A percentile compares a stretch with the other conserved stretches of the same genome.
phyloP scores from a whole-genome alignment of 139 green algal species.

The Parachlorella kessleri region DNA sequence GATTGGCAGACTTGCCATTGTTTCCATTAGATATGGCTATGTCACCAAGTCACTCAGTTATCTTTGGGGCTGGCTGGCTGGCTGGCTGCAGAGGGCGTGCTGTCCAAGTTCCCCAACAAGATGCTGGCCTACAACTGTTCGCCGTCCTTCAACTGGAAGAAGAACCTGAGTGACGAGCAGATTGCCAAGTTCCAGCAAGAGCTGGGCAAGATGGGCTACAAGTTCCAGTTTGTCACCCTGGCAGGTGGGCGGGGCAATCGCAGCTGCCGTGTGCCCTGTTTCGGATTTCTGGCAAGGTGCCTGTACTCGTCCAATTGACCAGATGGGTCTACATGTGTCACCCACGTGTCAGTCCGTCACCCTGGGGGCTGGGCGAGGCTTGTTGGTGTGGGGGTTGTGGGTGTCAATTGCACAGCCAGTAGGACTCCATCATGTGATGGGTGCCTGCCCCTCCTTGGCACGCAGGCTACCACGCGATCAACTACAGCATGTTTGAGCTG shows the following conservation, averaged over 20 bases:
- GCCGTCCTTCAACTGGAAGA: slow-evolving; percentile 94
- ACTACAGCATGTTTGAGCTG: slow-evolving; percentile 83
- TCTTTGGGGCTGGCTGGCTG: neutral
- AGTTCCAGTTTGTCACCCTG: slow-evolving; percentile 54
- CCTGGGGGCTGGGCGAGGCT: too few relatives aligned
- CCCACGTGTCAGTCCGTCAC: too few relatives aligned
- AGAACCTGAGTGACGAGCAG: slow-evolving; percentile 67
- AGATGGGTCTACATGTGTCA: too few relatives aligned
- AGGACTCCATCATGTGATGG: too few relatives aligned
- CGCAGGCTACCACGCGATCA: slow-evolving; percentile 87
- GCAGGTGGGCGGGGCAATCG: slow-evolving; percentile 8
- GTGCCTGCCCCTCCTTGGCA: slow-evolving; percentile 58
- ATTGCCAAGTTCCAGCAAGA: slow-evolving; percentile 85
- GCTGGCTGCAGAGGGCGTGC: slow-evolving; percentile 74
- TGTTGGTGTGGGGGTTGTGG: too few relatives aligned
- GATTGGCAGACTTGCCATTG: too few relatives aligned
- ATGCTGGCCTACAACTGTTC: slow-evolving; percentile 95
- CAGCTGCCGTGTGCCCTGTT: too few relatives aligned
- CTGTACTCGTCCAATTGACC: too few relatives aligned
- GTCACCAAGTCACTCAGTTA: neutral
- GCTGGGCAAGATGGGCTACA: slow-evolving; percentile 70
- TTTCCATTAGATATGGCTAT: neutral
- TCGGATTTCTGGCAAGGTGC: too few relatives aligned
- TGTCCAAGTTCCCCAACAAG: slow-evolving; percentile 83
- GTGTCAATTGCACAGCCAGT: too few relatives aligned